Percentiles rank a stretch among this genome's conserved stretches.
These are phyloP conservation scores for Solanum pinnatisectum DNA, from an alignment of 257 asterid genomes.

Conservation along the genomic window DNA sequence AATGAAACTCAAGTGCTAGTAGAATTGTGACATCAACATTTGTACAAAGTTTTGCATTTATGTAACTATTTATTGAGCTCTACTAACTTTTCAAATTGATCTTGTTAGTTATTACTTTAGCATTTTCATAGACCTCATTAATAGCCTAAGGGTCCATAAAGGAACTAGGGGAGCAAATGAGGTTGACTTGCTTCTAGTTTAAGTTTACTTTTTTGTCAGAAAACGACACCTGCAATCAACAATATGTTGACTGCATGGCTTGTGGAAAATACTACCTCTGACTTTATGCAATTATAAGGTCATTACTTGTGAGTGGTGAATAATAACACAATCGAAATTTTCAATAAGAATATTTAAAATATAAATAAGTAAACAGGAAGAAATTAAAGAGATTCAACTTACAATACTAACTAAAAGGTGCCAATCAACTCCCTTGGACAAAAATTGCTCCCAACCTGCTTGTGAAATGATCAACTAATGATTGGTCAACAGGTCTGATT, in stretches of 20 bases:
- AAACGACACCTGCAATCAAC: background rate
- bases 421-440: background rate
- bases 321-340: rapidly evolving
- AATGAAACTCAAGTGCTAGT: background rate
- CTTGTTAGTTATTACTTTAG: background rate
- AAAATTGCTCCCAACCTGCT: background rate
- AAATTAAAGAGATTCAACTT: background rate
- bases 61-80: background rate
- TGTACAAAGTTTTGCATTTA: background rate
- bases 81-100: background rate
- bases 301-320: background rate
- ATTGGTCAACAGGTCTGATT: no score
- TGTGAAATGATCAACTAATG: no score
- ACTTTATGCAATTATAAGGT: background rate
- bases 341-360: background rate
- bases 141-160: background rate
- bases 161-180: background rate
- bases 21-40: background rate
- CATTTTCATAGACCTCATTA: background rate
- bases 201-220: background rate
- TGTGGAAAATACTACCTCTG: background rate
- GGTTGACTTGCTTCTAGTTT: background rate
- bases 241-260: background rate
- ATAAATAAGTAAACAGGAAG: background rate
- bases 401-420: background rate